Evolutionary conservation across 257 asterid species (phyloP).

Genomic region (Rehmannia glutinosa): DNA sequence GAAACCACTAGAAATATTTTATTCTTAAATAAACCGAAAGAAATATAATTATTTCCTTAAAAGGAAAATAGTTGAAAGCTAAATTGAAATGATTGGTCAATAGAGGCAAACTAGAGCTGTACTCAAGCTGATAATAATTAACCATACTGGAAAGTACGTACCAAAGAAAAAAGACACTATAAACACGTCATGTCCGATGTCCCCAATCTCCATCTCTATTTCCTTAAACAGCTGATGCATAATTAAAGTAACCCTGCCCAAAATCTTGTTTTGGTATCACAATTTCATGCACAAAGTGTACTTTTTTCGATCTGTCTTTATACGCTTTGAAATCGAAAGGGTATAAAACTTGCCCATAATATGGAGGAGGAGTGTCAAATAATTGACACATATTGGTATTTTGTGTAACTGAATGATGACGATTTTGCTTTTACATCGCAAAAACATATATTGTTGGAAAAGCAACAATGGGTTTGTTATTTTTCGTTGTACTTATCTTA

Average conservation of each 20-base stretch:
- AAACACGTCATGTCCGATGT: slow-evolving; percentile 7
- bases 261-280: neutral
- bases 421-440: neutral
- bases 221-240: neutral
- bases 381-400: neutral
- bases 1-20: no score
- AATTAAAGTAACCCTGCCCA: neutral
- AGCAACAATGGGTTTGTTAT: neutral
- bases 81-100: neutral
- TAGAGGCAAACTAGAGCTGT: neutral
- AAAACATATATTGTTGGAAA: neutral
- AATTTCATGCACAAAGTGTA: neutral
- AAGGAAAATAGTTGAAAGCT: neutral
- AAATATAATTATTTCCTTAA: neutral
- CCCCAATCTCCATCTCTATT: neutral
- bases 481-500: no score
- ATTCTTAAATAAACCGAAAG: neutral
- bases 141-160: slow-evolving; percentile 12
- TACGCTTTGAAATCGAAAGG: neutral
- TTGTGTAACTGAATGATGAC: neutral
- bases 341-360: neutral
- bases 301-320: neutral
- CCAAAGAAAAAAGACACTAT: neutral
- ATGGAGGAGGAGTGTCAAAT: no score
- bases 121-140: neutral